Base-by-base conservation (phyloP, 352 stramenopile species). In the Thraustochytrium striatum region DNA sequence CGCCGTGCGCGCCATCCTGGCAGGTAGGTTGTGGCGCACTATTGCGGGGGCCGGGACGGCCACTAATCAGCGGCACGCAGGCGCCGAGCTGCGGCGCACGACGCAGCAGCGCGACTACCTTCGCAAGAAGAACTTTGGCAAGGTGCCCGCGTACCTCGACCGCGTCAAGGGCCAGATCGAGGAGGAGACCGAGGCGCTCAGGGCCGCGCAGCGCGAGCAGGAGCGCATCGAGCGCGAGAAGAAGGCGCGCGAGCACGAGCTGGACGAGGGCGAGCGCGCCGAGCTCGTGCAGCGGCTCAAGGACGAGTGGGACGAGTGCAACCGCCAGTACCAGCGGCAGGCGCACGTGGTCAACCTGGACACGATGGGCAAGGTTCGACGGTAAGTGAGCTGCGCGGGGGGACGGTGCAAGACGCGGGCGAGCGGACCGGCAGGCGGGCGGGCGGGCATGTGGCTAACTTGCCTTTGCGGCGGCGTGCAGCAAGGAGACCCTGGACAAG, bases 341-440 rank as follows among this genome's bases (percentile, higher is more conserved):
- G 95, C 91, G 65, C 93, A 97, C 85, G 93, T 95, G 16, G 90
- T 95, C 8, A 89, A 91, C 19, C 92, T 97, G 57, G 92, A 97
- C 82, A 96, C 90, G 41, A 85, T 94, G 0, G 91, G 92, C 69
- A 94, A 97, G 81, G 91, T 96, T 43, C 88, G 90, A 57, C 88
- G 65, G 19, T 55, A 75, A 32, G 65, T 55, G 16, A 55, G 47
- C 25, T 25, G 47, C 16, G 25, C 25, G 25, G 16, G 47, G 47
- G 25, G 47, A 25, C 16, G 16, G 16, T 25, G 25, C 16, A 55
- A 55, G 47, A 55, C 16, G 25, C 16, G 16, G 16, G 16, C 47
- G 25, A 55, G 47, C 16, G 25, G 16, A 55, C 16, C 16, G 25
- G 25, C 16, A 55, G 25, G 47, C 47, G 16, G 25, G 25, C 47